These are phyloP conservation scores for Pseudogymnoascus sp. DNA, from an alignment of 2,329 filamentous ascomycete species.

Conservation along the genomic window DNA sequence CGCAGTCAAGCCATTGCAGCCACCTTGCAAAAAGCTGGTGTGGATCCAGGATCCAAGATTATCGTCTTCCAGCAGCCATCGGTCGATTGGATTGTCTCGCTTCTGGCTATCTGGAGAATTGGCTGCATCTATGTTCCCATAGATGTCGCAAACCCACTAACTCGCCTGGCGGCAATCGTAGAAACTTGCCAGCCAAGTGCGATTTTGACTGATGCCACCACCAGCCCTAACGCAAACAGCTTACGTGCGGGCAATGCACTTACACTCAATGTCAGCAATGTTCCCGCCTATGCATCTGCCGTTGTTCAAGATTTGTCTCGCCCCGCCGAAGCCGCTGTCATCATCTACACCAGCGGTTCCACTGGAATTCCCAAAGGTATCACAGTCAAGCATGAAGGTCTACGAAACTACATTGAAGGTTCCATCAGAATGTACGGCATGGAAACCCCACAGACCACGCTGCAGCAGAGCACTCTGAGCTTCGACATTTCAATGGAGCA, in stretches of 20 bases:
- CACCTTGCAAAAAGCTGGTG: conserved; percentile 20
- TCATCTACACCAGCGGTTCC: conserved; percentile 20
- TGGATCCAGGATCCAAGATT: conserved; percentile 25
- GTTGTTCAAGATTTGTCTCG: conserved; percentile 15
- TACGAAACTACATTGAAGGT: conserved; percentile 23
- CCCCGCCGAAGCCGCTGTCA: conserved; percentile 28
- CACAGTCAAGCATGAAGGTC: conserved; percentile 23
- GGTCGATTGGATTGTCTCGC: conserved; percentile 30
- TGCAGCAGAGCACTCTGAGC: conserved; percentile 19
- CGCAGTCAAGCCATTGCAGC: conserved; percentile 31
- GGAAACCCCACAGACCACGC: conserved; percentile 12
- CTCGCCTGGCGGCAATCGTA: conserved; percentile 29
- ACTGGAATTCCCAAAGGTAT: conserved; percentile 37
- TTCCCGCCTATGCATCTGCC: conserved; percentile 12
- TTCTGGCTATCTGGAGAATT: conserved; percentile 36
- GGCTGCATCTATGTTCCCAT: conserved; percentile 37
- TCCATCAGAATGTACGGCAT: conserved; percentile 11
- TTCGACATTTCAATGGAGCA: conserved; percentile 20
- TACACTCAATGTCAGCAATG: conserved; percentile 11
- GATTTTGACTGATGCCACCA: conserved; percentile 27
- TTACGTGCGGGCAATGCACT: conserved; percentile 1
- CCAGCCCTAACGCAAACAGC: conserved; percentile 11
- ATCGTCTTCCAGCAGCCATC: conserved; percentile 35
- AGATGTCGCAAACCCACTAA: conserved; percentile 29
- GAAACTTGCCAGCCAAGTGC: conserved; percentile 24